Conservation (phyloP, 495 filamentous ascomycete species). For the Trypethelium eluteriae region DNA sequence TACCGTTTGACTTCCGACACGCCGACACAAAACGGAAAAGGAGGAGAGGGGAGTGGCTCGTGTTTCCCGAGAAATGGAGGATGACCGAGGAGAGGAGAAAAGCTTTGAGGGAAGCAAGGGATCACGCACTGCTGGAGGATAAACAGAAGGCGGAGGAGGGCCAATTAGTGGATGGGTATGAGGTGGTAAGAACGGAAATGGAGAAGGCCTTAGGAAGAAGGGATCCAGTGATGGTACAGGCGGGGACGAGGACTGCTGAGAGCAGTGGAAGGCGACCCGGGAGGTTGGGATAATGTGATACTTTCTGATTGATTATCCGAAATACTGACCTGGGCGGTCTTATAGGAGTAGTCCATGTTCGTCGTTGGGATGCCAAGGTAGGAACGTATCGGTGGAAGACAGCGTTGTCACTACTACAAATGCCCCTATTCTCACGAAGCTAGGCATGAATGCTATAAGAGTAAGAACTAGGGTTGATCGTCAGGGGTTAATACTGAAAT, state of each 20-base stretch:
- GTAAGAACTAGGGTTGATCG: too few relatives aligned
- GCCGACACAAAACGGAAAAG: constrained; percentile 45
- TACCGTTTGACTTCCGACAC: constrained; percentile 86
- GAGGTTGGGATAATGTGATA: not conserved
- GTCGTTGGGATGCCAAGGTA: too few relatives aligned
- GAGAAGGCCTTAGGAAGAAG: constrained; percentile 18
- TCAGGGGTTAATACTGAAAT: too few relatives aligned
- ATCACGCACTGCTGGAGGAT: constrained; percentile 43
- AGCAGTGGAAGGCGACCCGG: not conserved
- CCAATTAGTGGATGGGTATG: constrained; percentile 49
- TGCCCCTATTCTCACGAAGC: too few relatives aligned
- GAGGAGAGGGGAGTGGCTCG: constrained; percentile 46
- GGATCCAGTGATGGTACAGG: constrained; percentile 32
- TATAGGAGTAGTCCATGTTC: too few relatives aligned
- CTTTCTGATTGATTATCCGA: too few relatives aligned
- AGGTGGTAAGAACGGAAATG: constrained; percentile 30
- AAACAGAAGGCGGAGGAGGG: constrained; percentile 41
- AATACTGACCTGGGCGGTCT: too few relatives aligned
- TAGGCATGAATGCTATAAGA: too few relatives aligned
- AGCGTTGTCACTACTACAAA: too few relatives aligned
- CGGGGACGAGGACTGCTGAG: not conserved
- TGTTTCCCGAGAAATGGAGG: constrained; percentile 75
- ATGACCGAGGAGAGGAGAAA: constrained; percentile 61
- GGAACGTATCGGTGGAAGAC: too few relatives aligned
- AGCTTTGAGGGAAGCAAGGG: constrained; percentile 53